A percentile compares a stretch with the other conserved stretches of the same genome.
Evolutionary conservation across 2,329 filamentous ascomycete genomes (phyloP).

Genomic region (Juglanconis sp.): DNA sequence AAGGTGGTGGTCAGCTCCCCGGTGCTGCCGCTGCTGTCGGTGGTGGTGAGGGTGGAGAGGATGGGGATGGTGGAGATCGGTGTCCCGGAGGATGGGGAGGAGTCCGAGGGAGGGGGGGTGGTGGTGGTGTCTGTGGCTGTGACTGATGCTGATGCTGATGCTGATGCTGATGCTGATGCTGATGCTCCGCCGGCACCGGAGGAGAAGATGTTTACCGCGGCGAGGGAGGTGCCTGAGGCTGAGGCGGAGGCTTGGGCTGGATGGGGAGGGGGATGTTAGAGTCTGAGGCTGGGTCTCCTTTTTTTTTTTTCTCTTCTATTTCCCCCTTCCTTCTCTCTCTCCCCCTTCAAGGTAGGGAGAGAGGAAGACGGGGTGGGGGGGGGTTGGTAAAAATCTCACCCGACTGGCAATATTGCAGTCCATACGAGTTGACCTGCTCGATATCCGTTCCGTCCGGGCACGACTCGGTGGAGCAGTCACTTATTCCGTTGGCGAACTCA

Average conservation of each 20-base stretch:
- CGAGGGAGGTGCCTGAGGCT: neutral
- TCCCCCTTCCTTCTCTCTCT: no score
- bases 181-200: neutral
- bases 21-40: neutral
- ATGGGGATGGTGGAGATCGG: neutral
- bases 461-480: slow-evolving; percentile 45
- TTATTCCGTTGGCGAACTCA: slow-evolving; percentile 47
- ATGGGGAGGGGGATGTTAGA: neutral
- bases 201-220: slow-evolving; percentile 1
- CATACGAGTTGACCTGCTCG: neutral
- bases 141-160: no score
- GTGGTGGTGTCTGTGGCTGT: no score
- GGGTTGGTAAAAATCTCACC: neutral
- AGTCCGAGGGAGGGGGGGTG: neutral
- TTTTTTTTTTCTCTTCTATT: no score
- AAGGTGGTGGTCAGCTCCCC: neutral
- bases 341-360: neutral
- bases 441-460: slow-evolving; percentile 27
- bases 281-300: neutral
- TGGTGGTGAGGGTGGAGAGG: neutral
- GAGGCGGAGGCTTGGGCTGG: neutral
- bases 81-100: neutral
- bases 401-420: slow-evolving; percentile 4
- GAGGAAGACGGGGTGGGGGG: neutral
- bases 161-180: neutral